Conservation (phyloP, 306 rosid genomes). For the Acacia confusa region DNA sequence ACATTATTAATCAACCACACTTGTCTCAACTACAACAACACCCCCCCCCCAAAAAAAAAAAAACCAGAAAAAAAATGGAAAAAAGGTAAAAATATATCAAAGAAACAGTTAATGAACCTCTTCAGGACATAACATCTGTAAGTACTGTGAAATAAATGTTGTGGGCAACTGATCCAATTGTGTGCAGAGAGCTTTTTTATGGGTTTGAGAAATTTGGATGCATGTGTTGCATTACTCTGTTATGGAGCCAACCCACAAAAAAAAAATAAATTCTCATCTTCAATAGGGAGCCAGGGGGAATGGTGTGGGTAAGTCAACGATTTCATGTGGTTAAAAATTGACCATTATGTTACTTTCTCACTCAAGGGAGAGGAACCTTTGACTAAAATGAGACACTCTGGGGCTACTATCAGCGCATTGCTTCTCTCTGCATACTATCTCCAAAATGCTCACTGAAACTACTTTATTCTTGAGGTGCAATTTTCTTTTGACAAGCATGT, state of each 20-base stretch:
- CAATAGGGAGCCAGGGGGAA: neutral
- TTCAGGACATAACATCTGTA: neutral
- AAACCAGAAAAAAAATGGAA: too few relatives aligned
- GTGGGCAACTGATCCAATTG: neutral
- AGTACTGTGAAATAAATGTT: neutral
- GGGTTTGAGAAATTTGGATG: neutral
- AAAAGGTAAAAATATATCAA: neutral
- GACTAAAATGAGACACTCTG: conserved; percentile 6
- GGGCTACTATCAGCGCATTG: neutral
- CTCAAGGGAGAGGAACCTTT: conserved; percentile 9
- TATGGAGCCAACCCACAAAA: neutral
- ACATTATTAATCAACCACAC: neutral
- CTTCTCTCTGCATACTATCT: conserved; percentile 16
- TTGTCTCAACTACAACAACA: neutral
- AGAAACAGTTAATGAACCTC: neutral
- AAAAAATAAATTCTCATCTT: neutral
- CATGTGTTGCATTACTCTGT: neutral
- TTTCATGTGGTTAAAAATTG: conserved; percentile 11
- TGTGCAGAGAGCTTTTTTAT: neutral
- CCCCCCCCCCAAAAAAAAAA: too few relatives aligned
- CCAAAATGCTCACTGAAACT: conserved; percentile 2
- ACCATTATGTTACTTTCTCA: conserved; percentile 31
- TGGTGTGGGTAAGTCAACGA: neutral
- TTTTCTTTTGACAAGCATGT: conserved; percentile 6
- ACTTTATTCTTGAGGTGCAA: conserved; percentile 21